phyloP scores from a whole-genome alignment of 129 eudicot species.

The Lactuca saligna region DNA sequence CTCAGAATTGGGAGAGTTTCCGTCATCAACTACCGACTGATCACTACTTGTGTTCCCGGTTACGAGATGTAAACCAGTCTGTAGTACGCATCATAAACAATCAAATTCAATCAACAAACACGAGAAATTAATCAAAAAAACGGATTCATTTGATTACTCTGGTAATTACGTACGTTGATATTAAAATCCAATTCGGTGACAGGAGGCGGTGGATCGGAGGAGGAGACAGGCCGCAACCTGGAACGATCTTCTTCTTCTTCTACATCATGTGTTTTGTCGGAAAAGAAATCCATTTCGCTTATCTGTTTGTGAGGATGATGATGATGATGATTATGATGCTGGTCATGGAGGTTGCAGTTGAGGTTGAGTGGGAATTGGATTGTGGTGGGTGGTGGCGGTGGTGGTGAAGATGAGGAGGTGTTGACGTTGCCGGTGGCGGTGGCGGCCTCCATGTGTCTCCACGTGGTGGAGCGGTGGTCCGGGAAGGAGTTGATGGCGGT shows the following conservation, averaged over 20 bases:
- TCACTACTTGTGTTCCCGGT: slow-evolving; percentile 60
- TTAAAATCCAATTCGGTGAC: slow-evolving; percentile 39
- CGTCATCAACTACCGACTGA: slow-evolving; percentile 62
- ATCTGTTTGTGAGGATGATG: slow-evolving; percentile 14
- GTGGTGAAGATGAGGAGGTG: slow-evolving; percentile 13
- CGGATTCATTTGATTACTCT: not conserved
- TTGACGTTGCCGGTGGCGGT: slow-evolving; percentile 23
- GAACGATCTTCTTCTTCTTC: slow-evolving; percentile 19
- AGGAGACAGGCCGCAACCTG: slow-evolving; percentile 5
- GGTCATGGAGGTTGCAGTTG: slow-evolving; percentile 18
- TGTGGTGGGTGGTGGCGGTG: slow-evolving; percentile 45
- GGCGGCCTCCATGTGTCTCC: slow-evolving; percentile 27
- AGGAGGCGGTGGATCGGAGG: slow-evolving; percentile 18
- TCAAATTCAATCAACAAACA: not conserved
- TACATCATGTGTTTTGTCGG: slow-evolving; percentile 31
- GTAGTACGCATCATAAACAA: not conserved
- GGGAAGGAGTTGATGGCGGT: slow-evolving; percentile 31
- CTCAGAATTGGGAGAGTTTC: slow-evolving; percentile 52
- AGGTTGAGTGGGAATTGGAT: slow-evolving; percentile 66
- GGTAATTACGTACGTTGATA: slow-evolving; percentile 45
- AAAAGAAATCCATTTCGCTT: slow-evolving; percentile 69
- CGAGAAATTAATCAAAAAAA: not conserved
- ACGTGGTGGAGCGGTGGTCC: slow-evolving; percentile 28
- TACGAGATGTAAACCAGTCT: slow-evolving; percentile 69
- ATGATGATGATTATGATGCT: not conserved